Base-by-base conservation (phyloP, 768 basidiomycete species). In the Phanerochaete sordida region DNA sequence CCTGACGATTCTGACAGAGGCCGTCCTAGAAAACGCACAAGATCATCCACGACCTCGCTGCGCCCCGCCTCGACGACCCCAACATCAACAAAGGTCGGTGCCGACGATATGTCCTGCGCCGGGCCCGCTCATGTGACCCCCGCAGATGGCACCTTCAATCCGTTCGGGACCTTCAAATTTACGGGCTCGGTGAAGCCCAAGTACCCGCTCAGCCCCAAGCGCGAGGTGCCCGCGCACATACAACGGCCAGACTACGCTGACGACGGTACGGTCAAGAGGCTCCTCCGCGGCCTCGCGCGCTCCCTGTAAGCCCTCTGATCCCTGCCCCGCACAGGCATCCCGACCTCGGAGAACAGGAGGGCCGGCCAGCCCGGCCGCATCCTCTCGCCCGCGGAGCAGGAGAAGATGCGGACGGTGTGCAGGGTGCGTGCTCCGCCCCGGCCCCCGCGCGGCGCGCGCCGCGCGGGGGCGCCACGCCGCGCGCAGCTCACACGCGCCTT, bases 401-500 rank as follows among this genome's bases (percentile, higher is more conserved):
- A 90, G 62, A 95, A 88, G 68, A 96, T 98, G 93, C 82, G 91
- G 61, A 84, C 77, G 3, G 93, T 85, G 12, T 96, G 93, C 74
- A 81, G 81, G 72, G 97, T 97, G 69, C 65, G 91, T 66, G 21
- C 13, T 26, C 24, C 51, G 23, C 56, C 47, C 35, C 30, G 16
- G 46, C 50, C 45, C 59, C 51, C 53, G 58, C 57, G 46, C 54
- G 13, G 27, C 48, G 35, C 54, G 23, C 33, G 53, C 21, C 19
- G 11, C 59, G 56, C 53, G 35, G 43, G 59, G 56, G 56, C 59
- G 56, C 54, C 56, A 61, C 39, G 43, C 37, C 28, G 19, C 46
- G 26, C 24, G 48, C 27, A 63, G 56, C 56, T 60, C 53, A 60
- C 28, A 52, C 47, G 7, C n/a, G 49, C 26, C 39, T 26, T 62